Conservation (phyloP, 352 stramenopile genomes). For the Poterioochromonas sp. region DNA sequence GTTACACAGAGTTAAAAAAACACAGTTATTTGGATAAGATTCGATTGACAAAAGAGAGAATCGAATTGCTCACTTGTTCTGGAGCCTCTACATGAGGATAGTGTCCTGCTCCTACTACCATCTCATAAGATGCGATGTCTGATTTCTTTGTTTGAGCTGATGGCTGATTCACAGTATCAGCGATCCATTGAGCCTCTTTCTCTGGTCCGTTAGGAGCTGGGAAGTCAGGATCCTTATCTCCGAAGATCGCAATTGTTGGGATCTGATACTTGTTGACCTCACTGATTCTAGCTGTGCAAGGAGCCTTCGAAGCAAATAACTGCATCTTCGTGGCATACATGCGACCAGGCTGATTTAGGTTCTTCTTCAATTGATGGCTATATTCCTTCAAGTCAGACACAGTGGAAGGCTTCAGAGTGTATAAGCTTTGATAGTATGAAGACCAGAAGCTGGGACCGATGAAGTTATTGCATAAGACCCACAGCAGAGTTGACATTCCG, state of each 20-base stretch:
- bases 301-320: background rate
- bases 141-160: background rate
- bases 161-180: background rate
- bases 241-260: background rate
- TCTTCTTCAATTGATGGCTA: background rate
- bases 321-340: background rate
- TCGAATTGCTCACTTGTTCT: background rate
- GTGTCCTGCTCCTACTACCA: background rate
- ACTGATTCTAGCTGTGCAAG: background rate
- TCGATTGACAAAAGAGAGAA: background rate
- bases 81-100: constrained; percentile 2
- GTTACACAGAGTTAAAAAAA: no score
- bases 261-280: background rate
- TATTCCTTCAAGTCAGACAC: background rate
- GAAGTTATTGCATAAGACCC: background rate
- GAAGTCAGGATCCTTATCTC: constrained; percentile 22
- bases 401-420: background rate
- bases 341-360: background rate
- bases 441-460: background rate
- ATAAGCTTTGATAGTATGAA: background rate
- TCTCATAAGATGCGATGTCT: background rate
- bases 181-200: background rate
- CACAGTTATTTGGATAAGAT: no score
- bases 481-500: background rate
- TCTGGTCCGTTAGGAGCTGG: background rate